These are phyloP conservation scores for Echinosophora koreensis DNA, from an alignment of 306 rosid genomes.

Conservation along the genomic window DNA sequence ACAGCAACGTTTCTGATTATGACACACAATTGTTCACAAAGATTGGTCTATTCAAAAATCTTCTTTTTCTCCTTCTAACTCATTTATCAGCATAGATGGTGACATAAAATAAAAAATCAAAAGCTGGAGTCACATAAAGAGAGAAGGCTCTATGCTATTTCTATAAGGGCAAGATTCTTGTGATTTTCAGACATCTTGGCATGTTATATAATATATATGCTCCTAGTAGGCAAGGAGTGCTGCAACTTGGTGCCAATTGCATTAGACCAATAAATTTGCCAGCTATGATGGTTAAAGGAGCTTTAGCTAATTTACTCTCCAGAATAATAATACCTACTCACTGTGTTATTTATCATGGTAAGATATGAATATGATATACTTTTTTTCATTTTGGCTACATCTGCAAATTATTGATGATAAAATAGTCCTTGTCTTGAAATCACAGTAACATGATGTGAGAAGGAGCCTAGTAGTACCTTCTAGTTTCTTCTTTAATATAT, in stretches of 20 bases:
- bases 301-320: slow-evolving; percentile 29
- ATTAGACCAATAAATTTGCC: slow-evolving; percentile 43
- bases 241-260: slow-evolving; percentile 42
- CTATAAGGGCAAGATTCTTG: slow-evolving; percentile 47
- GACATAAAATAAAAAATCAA: slow-evolving; percentile 6
- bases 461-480: slow-evolving; percentile 35
- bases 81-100: slow-evolving; percentile 26
- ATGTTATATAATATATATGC: slow-evolving; percentile 15
- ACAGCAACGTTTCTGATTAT: slow-evolving; percentile 58
- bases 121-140: slow-evolving; percentile 12
- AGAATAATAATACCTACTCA: slow-evolving; percentile 41
- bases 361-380: slow-evolving; percentile 53
- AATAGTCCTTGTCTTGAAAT: slow-evolving; percentile 42
- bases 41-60: slow-evolving; percentile 53
- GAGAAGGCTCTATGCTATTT: slow-evolving; percentile 19
- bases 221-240: slow-evolving; percentile 33
- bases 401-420: slow-evolving; percentile 39
- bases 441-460: background rate
- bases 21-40: slow-evolving; percentile 44
- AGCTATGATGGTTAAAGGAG: slow-evolving; percentile 51
- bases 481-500: slow-evolving; percentile 26
- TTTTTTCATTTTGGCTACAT: slow-evolving; percentile 48
- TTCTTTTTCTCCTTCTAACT: slow-evolving; percentile 37
- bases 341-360: slow-evolving; percentile 40
- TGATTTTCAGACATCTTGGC: slow-evolving; percentile 39